Base-by-base conservation (phyloP, 2,329 filamentous ascomycete species). In the Zarea fungicola region DNA sequence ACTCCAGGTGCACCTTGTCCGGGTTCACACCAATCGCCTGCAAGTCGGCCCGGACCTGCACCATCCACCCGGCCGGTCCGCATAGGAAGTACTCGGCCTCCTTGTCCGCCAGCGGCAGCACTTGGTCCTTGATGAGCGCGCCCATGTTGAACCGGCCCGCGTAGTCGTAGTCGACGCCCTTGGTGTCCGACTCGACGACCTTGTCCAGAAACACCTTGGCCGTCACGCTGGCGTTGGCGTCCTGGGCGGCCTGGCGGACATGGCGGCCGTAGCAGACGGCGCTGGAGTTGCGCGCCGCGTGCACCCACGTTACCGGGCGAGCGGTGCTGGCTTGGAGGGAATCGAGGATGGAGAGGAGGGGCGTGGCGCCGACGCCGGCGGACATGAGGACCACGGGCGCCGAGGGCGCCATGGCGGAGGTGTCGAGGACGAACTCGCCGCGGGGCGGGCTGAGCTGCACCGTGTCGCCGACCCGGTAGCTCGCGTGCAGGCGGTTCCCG, bases 1-100 rank as follows among this genome's bases (percentile, higher is more conserved):
- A 61, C 63, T 89, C 85, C 57, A 86, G 72, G 56, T 80, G 76
- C 35, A 87, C 72, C 54, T 78, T 75, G 29, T 72, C 72, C 36
- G 63, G 62, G 1, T 67, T 62, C 1, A 88, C 81, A 0, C 81
- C 82, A 50, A 68, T 62, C 1, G 56, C 65, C 55, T 71, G 64
- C 51, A 89, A 65, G 52, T 69, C 71, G 13, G 64, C 62, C 55
- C 77, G 68, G 22, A 77, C 67, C 39, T 80, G 75, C 10, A 72
- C 56, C 86, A 89, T 89, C 69, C 89, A 89, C 14, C 61, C 59
- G 46, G 73, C 71, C 0, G 85, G 85, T 0, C 85, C 86, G 59
- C 86, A 89, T 37, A 87, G 64, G 57, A 78, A 89, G 62, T 88
- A 90, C 56, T 80, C 69, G 0, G 85, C 72, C 40, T 64, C 63